phyloP scores from a whole-genome alignment of 768 basidiomycete species.

The Hericium alpestre region DNA sequence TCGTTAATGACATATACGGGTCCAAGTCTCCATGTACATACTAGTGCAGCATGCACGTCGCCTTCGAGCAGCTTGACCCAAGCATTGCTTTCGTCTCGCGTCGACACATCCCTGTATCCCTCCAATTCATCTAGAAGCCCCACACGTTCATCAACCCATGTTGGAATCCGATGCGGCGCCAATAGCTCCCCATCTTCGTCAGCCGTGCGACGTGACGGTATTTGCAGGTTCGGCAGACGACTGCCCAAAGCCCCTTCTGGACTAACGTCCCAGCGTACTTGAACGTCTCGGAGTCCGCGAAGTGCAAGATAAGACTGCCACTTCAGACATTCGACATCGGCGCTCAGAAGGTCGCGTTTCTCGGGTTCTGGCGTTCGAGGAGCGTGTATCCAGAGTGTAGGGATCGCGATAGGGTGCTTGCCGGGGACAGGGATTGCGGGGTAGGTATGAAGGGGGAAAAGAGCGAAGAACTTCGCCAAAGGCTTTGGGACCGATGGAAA shows the following conservation, averaged over 20 bases:
- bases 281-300: slow-evolving; percentile 41
- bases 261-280: slow-evolving; percentile 57
- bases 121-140: slow-evolving; percentile 38
- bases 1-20: no score
- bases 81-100: slow-evolving; percentile 67
- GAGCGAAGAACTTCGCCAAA: slow-evolving; percentile 11
- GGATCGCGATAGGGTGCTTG: slow-evolving; percentile 16
- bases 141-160: slow-evolving; percentile 57
- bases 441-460: slow-evolving; percentile 16
- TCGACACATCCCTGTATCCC: slow-evolving; percentile 51
- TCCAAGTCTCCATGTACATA: slow-evolving; percentile 17
- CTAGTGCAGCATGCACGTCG: slow-evolving; percentile 65
- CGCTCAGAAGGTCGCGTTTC: slow-evolving; percentile 36
- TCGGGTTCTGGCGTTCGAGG: slow-evolving; percentile 18
- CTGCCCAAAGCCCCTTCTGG: slow-evolving; percentile 60
- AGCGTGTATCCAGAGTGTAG: slow-evolving; percentile 60
- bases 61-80: slow-evolving; percentile 77
- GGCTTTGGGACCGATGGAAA: slow-evolving; percentile 4
- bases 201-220: slow-evolving; percentile 29
- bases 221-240: slow-evolving; percentile 60
- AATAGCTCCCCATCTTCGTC: slow-evolving; percentile 39
- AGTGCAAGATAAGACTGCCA: slow-evolving; percentile 81
- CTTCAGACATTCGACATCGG: slow-evolving; percentile 79
- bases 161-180: slow-evolving; percentile 55
- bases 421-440: slow-evolving; percentile 6